Conservation (phyloP, 2,329 filamentous ascomycete species). For the Fusarium stilboides region DNA sequence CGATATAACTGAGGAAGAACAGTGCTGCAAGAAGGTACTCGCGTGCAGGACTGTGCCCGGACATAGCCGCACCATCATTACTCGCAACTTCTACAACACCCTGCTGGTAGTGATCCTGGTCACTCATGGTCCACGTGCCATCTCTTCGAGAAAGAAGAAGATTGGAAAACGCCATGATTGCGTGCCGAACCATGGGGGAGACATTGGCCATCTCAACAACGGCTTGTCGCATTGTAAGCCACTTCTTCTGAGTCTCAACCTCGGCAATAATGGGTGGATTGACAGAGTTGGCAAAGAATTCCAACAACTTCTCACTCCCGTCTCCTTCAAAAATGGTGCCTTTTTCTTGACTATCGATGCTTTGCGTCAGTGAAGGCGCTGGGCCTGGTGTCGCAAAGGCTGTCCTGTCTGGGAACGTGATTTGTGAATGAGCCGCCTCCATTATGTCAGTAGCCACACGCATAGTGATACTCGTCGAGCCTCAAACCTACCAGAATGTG, state of each 20-base stretch:
- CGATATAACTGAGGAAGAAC: conserved; percentile 70
- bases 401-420: conserved; percentile 46
- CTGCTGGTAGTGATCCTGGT: conserved; percentile 57
- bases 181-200: conserved; percentile 63
- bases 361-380: conserved; percentile 43
- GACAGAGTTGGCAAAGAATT: conserved; percentile 64
- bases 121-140: conserved; percentile 52
- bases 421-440: conserved; percentile 44
- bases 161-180: conserved; percentile 67
- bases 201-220: conserved; percentile 63
- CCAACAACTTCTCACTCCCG: conserved; percentile 56
- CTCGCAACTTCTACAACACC: conserved; percentile 54
- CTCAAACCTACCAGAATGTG: conserved; percentile 42
- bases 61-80: conserved; percentile 43
- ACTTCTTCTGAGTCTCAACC: conserved; percentile 67
- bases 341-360: conserved; percentile 39
- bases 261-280: conserved; percentile 68
- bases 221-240: conserved; percentile 64
- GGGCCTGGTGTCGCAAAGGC: conserved; percentile 39
- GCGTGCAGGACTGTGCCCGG: conserved; percentile 51
- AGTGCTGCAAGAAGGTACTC: conserved; percentile 65
- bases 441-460: background rate
- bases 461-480: background rate
- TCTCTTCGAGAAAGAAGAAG: conserved; percentile 59
- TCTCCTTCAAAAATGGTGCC: conserved; percentile 16